Evolutionary conservation across 2,329 filamentous ascomycete genomes (phyloP).

Genomic region (Curvularia spicifera): DNA sequence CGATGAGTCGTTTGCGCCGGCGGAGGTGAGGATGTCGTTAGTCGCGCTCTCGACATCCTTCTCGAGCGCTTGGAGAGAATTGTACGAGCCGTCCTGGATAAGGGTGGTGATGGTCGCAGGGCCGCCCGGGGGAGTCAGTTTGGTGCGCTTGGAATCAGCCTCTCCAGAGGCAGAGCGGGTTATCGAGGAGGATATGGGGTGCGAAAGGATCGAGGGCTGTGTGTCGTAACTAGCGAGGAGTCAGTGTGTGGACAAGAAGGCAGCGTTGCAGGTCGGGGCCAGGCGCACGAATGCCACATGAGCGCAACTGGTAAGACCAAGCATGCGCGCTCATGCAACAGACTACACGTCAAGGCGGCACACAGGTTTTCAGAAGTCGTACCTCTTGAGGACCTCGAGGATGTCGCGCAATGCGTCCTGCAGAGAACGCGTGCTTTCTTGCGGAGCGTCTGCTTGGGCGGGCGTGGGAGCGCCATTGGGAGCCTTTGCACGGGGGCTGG

Average conservation of each 20-base stretch:
- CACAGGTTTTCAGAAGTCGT: constrained; percentile 8
- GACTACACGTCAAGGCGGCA: neutral
- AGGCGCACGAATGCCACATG: constrained; percentile 4
- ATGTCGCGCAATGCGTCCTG: constrained; percentile 50
- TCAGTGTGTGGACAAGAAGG: constrained; percentile 17
- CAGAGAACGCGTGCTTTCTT: constrained; percentile 34
- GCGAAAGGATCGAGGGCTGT: constrained; percentile 54
- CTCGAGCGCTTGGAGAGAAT: constrained; percentile 51
- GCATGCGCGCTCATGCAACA: constrained; percentile 1
- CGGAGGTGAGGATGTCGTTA: constrained; percentile 47
- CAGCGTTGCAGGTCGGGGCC: neutral
- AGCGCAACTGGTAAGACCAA: neutral
- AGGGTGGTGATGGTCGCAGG: constrained; percentile 48
- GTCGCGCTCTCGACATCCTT: constrained; percentile 52
- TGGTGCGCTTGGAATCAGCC: constrained; percentile 55
- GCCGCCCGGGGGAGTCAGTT: constrained; percentile 45
- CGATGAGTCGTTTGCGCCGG: constrained; percentile 33
- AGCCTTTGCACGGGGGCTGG: constrained; percentile 39
- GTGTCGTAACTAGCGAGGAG: constrained; percentile 51
- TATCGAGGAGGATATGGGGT: constrained; percentile 41
- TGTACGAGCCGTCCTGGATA: constrained; percentile 50
- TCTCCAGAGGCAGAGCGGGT: constrained; percentile 47
- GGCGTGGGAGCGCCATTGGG: constrained; percentile 40
- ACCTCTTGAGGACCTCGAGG: constrained; percentile 52
- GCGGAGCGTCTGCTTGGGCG: constrained; percentile 24